Evolutionary conservation across 176 grass and related monocot species (phyloP).

Genomic region (Elaeis guineensis): DNA sequence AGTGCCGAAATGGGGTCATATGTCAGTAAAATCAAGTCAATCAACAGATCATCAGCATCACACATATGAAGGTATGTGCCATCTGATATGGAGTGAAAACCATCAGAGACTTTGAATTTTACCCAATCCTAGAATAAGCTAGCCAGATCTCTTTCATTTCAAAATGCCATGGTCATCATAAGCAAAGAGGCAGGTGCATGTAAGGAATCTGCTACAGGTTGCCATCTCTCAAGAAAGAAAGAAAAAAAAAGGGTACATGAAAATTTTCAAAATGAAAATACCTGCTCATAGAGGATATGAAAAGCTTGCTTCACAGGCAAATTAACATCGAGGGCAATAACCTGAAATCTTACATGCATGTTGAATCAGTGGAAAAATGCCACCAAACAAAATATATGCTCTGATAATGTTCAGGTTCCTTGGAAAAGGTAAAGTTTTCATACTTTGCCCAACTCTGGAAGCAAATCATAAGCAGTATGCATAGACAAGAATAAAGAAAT

Average conservation of each 20-base stretch:
- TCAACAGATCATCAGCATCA: too few species aligned
- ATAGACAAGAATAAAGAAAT: slow-evolving; percentile 61
- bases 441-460: slow-evolving; percentile 97
- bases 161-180: too few species aligned
- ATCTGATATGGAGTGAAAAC: too few species aligned
- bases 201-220: too few species aligned
- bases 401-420: slow-evolving; percentile 1
- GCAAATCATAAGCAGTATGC: slow-evolving; percentile 79
- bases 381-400: slow-evolving; percentile 6
- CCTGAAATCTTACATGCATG: slow-evolving; percentile 30
- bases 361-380: slow-evolving; percentile 7
- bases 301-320: slow-evolving; percentile 97
- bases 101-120: too few species aligned
- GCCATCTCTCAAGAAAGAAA: not conserved
- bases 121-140: too few species aligned
- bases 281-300: slow-evolving; percentile 99
- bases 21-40: too few species aligned
- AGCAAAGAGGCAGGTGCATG: too few species aligned
- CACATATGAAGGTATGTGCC: too few species aligned
- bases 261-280: slow-evolving; percentile 19
- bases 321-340: slow-evolving; percentile 92
- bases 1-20: too few species aligned
- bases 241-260: slow-evolving; percentile 2
- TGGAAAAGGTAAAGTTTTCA: slow-evolving; percentile 3
- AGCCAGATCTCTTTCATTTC: too few species aligned